These are phyloP conservation scores for Cladosporium colombiae DNA, from an alignment of 2,329 filamentous ascomycete genomes.

Conservation along the genomic window DNA sequence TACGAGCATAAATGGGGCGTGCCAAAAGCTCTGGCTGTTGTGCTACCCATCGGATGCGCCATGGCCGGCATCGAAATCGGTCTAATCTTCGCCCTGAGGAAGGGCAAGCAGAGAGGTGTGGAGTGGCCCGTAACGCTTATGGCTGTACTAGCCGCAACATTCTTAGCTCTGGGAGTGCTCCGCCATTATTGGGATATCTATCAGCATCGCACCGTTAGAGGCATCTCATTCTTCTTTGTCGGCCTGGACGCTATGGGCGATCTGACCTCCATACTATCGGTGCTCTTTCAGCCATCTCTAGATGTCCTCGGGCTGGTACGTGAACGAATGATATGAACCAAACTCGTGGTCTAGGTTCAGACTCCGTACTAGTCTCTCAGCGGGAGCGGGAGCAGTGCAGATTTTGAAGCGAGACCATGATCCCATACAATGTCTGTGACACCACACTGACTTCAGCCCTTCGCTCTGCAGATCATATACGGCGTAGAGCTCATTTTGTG, in stretches of 20 bases:
- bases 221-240: constrained; percentile 72
- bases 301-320: constrained; percentile 59
- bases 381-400: too few relatives aligned
- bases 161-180: constrained; percentile 67
- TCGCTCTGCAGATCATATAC: constrained; percentile 55
- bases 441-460: too few relatives aligned
- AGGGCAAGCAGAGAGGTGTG: constrained; percentile 43
- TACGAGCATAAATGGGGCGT: constrained; percentile 60
- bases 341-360: too few relatives aligned
- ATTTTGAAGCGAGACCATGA: too few relatives aligned
- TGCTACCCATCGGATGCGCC: constrained; percentile 53
- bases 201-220: constrained; percentile 63
- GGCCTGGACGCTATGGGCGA: constrained; percentile 70
- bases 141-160: constrained; percentile 63
- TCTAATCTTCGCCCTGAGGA: constrained; percentile 59
- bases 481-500: constrained; percentile 65
- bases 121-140: constrained; percentile 67
- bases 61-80: constrained; percentile 62
- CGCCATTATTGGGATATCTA: constrained; percentile 72
- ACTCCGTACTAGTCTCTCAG: too few relatives aligned
- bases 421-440: too few relatives aligned
- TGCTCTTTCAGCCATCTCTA: constrained; percentile 61
- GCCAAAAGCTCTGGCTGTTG: constrained; percentile 50
- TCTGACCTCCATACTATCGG: constrained; percentile 64
- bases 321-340: too few relatives aligned